These are phyloP conservation scores for Themeda triandra DNA, from an alignment of 176 grass and related monocot genomes.

Conservation along the genomic window DNA sequence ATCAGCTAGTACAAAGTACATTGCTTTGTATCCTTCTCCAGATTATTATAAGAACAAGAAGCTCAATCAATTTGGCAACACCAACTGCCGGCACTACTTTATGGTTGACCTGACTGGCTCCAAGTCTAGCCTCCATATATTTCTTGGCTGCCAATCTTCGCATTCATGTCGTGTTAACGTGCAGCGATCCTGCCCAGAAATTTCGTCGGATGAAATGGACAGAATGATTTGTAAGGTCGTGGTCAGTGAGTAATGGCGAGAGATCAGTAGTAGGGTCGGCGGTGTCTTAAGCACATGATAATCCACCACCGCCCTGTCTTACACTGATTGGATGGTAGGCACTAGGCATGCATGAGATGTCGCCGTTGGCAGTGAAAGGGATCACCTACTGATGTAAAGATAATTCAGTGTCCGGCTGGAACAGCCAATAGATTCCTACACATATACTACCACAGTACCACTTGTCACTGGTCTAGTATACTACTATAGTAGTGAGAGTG, in stretches of 20 bases:
- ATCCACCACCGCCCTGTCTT: not conserved
- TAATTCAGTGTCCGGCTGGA: conserved; percentile 5
- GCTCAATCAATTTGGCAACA: conserved; percentile 14
- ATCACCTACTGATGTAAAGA: conserved; percentile 19
- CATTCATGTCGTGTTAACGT: not conserved
- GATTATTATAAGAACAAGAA: not conserved
- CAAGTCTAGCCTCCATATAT: conserved; percentile 8
- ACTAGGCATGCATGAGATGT: not conserved
- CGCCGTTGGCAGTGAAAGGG: conserved; percentile 17
- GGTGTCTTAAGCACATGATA: conserved; percentile 10
- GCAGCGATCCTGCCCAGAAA: conserved; percentile 13
- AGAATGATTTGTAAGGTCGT: conserved; percentile 16
- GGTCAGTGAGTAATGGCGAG: not conserved
- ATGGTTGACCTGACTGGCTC: conserved; percentile 20
- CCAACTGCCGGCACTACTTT: conserved; percentile 6
- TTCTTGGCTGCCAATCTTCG: conserved; percentile 31
- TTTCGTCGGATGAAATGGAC: not conserved
- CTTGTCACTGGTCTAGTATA: not conserved
- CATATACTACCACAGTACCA: not conserved
- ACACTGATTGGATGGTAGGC: conserved; percentile 3
- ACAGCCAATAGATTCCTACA: conserved; percentile 32
- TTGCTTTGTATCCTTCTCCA: not conserved
- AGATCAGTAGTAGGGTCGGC: conserved; percentile 7
- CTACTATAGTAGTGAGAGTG: not conserved
- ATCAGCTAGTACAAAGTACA: not conserved